phyloP scores from a whole-genome alignment of 306 rosid genomes.

The Betula pendula region DNA sequence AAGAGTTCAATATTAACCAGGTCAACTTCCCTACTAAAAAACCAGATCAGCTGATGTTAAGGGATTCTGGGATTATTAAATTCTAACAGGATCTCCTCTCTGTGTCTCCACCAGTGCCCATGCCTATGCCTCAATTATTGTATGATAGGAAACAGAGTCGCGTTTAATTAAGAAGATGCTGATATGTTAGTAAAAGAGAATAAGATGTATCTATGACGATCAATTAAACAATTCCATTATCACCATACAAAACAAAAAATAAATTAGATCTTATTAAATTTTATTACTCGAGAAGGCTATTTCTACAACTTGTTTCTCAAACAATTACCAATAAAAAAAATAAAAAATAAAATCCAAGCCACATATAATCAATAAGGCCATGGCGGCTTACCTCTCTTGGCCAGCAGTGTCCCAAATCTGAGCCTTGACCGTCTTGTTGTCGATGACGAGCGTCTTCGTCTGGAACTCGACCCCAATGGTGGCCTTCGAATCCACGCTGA shows the following conservation, averaged over 20 bases:
- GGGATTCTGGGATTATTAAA: too few species aligned
- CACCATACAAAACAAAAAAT: neutral
- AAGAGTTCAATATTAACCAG: too few species aligned
- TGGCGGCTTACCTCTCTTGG: constrained; percentile 71
- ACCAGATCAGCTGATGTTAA: too few species aligned
- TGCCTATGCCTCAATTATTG: too few species aligned
- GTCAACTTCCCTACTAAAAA: too few species aligned
- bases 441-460: constrained; percentile 81
- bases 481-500: constrained; percentile 77
- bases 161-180: too few species aligned
- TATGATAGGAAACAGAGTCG: too few species aligned
- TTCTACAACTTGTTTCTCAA: neutral
- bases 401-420: constrained; percentile 99
- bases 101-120: too few species aligned
- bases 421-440: constrained; percentile 75
- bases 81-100: too few species aligned
- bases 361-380: neutral
- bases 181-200: too few species aligned
- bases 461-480: constrained; percentile 95
- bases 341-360: too few species aligned
- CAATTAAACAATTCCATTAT: neutral
- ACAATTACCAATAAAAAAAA: neutral
- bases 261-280: too few species aligned
- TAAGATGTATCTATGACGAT: neutral
- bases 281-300: neutral